Evolutionary conservation across 768 basidiomycete genomes (phyloP).

Genomic region (Suillus variegatus): DNA sequence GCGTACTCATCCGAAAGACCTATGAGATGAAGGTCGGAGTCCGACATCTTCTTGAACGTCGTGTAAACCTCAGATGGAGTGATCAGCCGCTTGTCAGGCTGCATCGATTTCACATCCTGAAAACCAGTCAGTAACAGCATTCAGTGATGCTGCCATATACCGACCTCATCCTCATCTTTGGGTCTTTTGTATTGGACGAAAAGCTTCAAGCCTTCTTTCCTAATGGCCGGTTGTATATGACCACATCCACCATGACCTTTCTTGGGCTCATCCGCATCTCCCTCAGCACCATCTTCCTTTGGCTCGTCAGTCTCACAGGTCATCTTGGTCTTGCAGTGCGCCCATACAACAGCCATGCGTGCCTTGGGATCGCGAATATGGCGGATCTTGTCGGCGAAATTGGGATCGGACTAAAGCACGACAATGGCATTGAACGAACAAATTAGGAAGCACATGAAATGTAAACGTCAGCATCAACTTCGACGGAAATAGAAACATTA

Average conservation of each 20-base stretch:
- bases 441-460: conserved; percentile 48
- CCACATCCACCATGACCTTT: conserved; percentile 98
- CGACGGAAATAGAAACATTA: conserved; percentile 36
- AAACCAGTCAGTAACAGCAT: conserved; percentile 16
- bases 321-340: conserved; percentile 85
- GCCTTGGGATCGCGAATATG: conserved; percentile 85
- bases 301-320: conserved; percentile 87
- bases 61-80: conserved; percentile 89
- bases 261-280: conserved; percentile 66
- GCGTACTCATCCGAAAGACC: conserved; percentile 96
- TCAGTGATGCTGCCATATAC: conserved; percentile 29
- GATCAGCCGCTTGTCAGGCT: conserved; percentile 81
- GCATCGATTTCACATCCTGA: conserved; percentile 78
- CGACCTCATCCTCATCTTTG: conserved; percentile 94
- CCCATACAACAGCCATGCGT: conserved; percentile 86
- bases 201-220: conserved; percentile 95
- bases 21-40: conserved; percentile 82
- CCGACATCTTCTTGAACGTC: conserved; percentile 94
- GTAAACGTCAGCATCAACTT: conserved; percentile 63
- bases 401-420: conserved; percentile 71
- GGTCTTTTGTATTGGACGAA: conserved; percentile 92
- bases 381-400: conserved; percentile 84
- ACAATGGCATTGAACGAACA: conserved; percentile 25
- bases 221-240: conserved; percentile 81
- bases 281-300: conserved; percentile 80